Percentiles rank a stretch among this genome's conserved stretches.
phyloP scores from a whole-genome alignment of 148 eudicot genomes.

The Vaccinium darrowii region DNA sequence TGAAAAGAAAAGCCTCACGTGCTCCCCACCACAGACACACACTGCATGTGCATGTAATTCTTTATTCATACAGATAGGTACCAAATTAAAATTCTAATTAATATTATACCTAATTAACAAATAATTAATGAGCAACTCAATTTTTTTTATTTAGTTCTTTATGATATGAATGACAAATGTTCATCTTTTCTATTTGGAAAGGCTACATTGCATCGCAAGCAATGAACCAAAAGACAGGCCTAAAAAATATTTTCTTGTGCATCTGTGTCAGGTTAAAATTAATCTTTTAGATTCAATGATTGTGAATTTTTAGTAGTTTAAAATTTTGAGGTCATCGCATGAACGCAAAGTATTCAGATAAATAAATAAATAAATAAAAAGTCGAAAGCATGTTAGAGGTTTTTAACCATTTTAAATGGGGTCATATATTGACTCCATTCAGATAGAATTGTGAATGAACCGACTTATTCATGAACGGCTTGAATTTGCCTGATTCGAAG shows the following conservation, averaged over 20 bases:
- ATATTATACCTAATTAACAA: neutral
- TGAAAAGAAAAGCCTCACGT: conserved; percentile 49
- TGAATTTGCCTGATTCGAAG: neutral
- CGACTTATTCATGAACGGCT: neutral
- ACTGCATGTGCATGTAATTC: neutral
- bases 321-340: neutral
- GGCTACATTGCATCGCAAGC: conserved; percentile 33
- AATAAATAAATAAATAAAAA: too few relatives aligned
- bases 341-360: too few relatives aligned
- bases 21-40: conserved; percentile 34
- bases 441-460: neutral
- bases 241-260: conserved; percentile 6
- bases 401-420: neutral
- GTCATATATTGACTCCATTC: neutral
- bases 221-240: conserved; percentile 17
- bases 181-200: neutral
- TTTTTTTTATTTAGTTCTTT: conserved; percentile 13
- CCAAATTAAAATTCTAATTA: neutral
- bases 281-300: conserved; percentile 53
- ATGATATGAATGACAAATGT: conserved; percentile 9
- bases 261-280: conserved; percentile 30
- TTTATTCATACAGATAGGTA: neutral
- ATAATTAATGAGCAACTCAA: neutral
- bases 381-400: neutral
- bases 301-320: conserved; percentile 9